Conservation (phyloP, 116 monocot species). For the Papilionanthe hybrid region DNA sequence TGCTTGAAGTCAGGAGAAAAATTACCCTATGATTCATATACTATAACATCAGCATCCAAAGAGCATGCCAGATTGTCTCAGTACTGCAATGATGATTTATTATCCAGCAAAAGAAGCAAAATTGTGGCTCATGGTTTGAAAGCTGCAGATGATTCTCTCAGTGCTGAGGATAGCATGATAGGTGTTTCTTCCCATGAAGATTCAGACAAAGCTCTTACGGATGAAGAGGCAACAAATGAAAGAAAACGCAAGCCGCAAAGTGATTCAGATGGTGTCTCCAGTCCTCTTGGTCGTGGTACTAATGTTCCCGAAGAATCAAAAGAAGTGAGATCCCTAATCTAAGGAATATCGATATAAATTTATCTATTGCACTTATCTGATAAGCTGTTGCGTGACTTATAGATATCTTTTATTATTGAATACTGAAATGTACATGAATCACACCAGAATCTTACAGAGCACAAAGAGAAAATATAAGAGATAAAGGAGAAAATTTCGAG, state of each 20-base stretch:
- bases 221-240: background rate
- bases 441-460: too few species aligned
- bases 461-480: too few species aligned
- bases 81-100: constrained; percentile 8
- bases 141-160: constrained; percentile 4
- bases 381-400: background rate
- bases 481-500: too few species aligned
- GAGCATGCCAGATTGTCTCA: constrained; percentile 18
- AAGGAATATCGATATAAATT: background rate
- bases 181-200: background rate
- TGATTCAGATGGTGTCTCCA: background rate
- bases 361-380: background rate
- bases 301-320: constrained; percentile 27
- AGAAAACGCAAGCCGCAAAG: constrained; percentile 9
- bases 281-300: constrained; percentile 7
- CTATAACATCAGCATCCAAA: constrained; percentile 27
- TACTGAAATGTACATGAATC: too few species aligned
- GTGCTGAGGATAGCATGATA: constrained; percentile 6
- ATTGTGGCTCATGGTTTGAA: constrained; percentile 13
- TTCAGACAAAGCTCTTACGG: background rate
- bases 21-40: constrained; percentile 41
- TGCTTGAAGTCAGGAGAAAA: constrained; percentile 65
- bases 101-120: constrained; percentile 16
- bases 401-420: background rate
- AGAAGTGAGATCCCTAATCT: constrained; percentile 23